A percentile compares a stretch with the other conserved stretches of the same genome.
Conservation (phyloP, 768 basidiomycete species). For the Phallus indusiatus region DNA sequence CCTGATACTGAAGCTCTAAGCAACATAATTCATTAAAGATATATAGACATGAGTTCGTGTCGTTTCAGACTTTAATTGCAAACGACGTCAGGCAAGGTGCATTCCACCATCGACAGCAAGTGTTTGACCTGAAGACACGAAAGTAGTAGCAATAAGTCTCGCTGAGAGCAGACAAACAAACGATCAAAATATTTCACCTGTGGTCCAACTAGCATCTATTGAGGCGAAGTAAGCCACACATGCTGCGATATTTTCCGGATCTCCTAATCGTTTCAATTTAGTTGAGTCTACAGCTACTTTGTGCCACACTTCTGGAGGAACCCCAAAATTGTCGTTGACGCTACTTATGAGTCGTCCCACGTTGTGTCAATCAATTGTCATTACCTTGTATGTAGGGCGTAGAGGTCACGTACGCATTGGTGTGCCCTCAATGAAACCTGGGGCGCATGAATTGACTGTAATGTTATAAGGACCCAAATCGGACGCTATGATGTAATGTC, state of each 20-base stretch:
- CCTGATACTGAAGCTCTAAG: too few relatives aligned
- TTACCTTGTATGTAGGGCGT: background rate
- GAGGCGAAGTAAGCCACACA: constrained; percentile 26
- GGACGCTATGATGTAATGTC: constrained; percentile 10
- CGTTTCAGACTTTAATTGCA: too few relatives aligned
- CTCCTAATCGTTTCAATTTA: constrained; percentile 13
- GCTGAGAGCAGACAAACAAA: background rate
- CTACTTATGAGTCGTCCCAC: background rate
- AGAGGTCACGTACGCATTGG: constrained; percentile 11
- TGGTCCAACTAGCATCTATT: constrained; percentile 21
- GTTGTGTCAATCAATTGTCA: background rate
- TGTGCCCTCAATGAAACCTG: constrained; percentile 18
- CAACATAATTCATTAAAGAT: too few relatives aligned
- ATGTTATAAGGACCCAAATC: constrained; percentile 17
- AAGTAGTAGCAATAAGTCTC: background rate
- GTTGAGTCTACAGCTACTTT: background rate
- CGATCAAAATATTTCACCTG: constrained; percentile 14
- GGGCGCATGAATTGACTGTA: constrained; percentile 21
- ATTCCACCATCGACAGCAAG: constrained; percentile 7
- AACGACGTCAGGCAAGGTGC: background rate
- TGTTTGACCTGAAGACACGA: background rate
- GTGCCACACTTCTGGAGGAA: constrained; percentile 1
- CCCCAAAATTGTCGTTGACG: background rate
- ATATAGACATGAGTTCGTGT: too few relatives aligned
- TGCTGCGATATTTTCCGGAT: constrained; percentile 18